Evolutionary conservation across 306 rosid genomes (phyloP), one percentile per base, ranked within the genome.

Genomic region (Acacia acuminata): DNA sequence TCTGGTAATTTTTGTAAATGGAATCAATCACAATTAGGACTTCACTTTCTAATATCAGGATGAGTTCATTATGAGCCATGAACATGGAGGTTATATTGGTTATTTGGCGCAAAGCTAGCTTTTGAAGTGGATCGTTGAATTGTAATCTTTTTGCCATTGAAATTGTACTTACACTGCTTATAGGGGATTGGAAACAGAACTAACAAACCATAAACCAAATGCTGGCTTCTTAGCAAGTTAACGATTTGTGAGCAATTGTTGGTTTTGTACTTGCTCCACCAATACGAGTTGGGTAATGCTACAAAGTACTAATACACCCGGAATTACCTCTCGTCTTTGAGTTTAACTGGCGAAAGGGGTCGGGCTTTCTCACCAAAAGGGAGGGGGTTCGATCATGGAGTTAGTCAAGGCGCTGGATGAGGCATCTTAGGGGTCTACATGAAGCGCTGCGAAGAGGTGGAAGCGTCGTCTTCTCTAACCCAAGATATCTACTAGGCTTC

Each of bases 1-100:
- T 85, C 89, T 94, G 99, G 98, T 96, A 92, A 77, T 77, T 83
- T 83, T 83, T 61, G 44, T 71, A 81, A 73, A 74, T 77, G 77
- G 20, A 53, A 69, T 78, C 76, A 48, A 56, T 40, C 53, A 25
- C 69, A 22, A 58, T 48, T 24, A 83, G 53, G 43, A 61, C 61
- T 61, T 38, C 53, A 40, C 64, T 76, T 55, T 83, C 73, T 53
- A 66, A 63, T 10, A 48, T 68, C 73, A 44, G 32, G 77, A 65
- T 50, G 42, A 27, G 10, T 5, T 76, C 22, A 40, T 34, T 77
- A 30, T 77, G 43, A 77, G 64, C 72, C 27, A 67, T 72, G 82
- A 73, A 77, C 51, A 25, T 63, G 43, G 38, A 76, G 72, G 32
- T 72, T 76, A 44, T 76, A 44, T 76, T 55, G 77, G 51, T 75